Conservation (phyloP, 2,329 filamentous ascomycete genomes). For the Colletotrichum euphorbiae region DNA sequence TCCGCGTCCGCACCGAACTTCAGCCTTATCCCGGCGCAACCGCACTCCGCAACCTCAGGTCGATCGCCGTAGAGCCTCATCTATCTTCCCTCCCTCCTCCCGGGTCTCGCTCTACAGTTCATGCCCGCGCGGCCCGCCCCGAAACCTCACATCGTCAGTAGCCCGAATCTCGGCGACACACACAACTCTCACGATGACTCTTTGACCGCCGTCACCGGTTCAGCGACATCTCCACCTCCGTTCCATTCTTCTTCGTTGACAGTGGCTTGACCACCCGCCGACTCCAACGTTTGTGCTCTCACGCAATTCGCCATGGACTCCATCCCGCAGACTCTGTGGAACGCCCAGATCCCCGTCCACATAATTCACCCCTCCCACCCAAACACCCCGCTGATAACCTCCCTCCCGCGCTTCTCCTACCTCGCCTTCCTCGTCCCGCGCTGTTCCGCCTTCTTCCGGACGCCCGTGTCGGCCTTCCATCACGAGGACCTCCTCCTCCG, state of each 20-base stretch:
- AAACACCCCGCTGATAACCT: slow-evolving; percentile 63
- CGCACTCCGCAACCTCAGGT: slow-evolving; percentile 23
- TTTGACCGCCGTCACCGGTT: slow-evolving; percentile 6
- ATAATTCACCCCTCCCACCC: slow-evolving; percentile 63
- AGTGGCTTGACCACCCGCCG: background rate
- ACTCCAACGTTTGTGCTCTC: background rate
- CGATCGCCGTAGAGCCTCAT: background rate
- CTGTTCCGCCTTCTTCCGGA: slow-evolving; percentile 63
- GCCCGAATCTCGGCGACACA: background rate
- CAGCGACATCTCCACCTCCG: background rate
- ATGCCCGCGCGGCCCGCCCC: background rate
- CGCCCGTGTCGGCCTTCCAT: slow-evolving; percentile 69
- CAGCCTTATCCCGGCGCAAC: slow-evolving; percentile 22
- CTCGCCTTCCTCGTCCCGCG: slow-evolving; percentile 68
- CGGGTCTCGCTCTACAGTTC: background rate
- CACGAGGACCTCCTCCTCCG: slow-evolving; percentile 66
- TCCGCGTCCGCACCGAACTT: slow-evolving; percentile 28
- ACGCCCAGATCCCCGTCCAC: slow-evolving; percentile 64
- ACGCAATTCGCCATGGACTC: slow-evolving; percentile 27
- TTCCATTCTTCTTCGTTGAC: background rate
- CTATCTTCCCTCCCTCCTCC: background rate
- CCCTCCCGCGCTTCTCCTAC: slow-evolving; percentile 70
- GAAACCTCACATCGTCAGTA: too few species aligned
- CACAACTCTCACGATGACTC: slow-evolving; percentile 18
- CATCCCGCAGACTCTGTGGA: slow-evolving; percentile 65